A percentile compares a stretch with the other conserved stretches of the same genome.
Conservation (phyloP, 768 basidiomycete genomes). For the Nidularia sp. region DNA sequence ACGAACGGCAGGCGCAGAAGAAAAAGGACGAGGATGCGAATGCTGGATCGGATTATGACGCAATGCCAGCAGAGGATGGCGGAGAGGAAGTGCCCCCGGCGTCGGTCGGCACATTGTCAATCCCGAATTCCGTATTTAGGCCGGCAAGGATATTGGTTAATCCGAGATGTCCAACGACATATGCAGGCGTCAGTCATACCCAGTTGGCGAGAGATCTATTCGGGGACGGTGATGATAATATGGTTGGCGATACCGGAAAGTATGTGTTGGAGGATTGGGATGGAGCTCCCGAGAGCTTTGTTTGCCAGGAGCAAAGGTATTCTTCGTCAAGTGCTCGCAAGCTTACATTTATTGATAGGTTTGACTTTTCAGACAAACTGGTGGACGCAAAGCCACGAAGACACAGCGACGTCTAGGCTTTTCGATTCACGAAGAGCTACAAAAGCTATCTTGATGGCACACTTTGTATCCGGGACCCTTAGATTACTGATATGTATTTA, state of each 20-base stretch:
- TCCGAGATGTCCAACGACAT: conserved; percentile 95
- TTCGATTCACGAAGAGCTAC: conserved; percentile 74
- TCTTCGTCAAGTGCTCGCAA: conserved; percentile 9
- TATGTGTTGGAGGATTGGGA: conserved; percentile 95
- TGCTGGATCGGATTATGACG: conserved; percentile 84
- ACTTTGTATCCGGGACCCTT: not conserved
- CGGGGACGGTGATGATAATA: conserved; percentile 68
- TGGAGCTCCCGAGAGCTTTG: conserved; percentile 94
- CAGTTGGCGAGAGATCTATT: conserved; percentile 94
- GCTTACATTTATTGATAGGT: conserved; percentile 1
- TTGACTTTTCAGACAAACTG: conserved; percentile 58
- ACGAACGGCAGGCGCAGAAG: conserved; percentile 20
- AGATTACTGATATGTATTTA: not conserved
- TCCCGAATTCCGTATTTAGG: conserved; percentile 85
- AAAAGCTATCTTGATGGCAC: conserved; percentile 3
- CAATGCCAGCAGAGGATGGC: conserved; percentile 67
- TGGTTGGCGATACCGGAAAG: conserved; percentile 47
- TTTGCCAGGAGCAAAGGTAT: conserved; percentile 92
- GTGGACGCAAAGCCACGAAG: conserved; percentile 85
- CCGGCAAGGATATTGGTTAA: conserved; percentile 93
- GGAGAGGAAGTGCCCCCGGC: conserved; percentile 36
- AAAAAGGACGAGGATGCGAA: conserved; percentile 69
- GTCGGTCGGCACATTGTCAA: conserved; percentile 41
- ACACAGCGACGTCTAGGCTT: conserved; percentile 83
- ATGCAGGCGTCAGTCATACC: conserved; percentile 95